Base-by-base conservation (phyloP, 768 basidiomycete species). In the Mycena maculata region DNA sequence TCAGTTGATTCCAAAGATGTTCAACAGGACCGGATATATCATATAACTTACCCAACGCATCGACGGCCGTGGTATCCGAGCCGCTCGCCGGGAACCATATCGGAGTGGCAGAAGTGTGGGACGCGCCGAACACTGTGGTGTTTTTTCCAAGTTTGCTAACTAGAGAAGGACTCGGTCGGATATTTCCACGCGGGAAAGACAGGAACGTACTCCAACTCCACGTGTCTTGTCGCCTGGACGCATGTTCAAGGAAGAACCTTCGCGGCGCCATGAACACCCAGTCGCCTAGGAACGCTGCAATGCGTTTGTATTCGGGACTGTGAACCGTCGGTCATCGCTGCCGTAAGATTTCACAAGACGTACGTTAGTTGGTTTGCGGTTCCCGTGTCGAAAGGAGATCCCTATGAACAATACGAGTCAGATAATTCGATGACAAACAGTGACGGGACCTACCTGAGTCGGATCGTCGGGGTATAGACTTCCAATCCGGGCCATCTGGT, bases 281-380 rank as follows among this genome's bases (percentile, higher is more conserved):
- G 23, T 69, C 68, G 16, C 63, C 63, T 25, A 60, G 62, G 20
- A 69, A 64, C 8, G 68, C 68, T 5, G 68, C 68, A 22, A 64
- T 23, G n/a, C 68, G 62, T 30, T 69, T 69, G 59, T 64, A 69
- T 47, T 69, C 27, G 3, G 62, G 68, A 2, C 68, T 69, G n/a
- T n/a, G n/a, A n/a, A 27, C 8, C n/a, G n/a, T n/a, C n/a, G n/a
- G n/a, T n/a, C n/a, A n/a, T n/a, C n/a, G n/a, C n/a, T n/a, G n/a
- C n/a, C n/a, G n/a, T n/a, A n/a, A n/a, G n/a, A n/a, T n/a, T n/a
- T n/a, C n/a, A n/a, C n/a, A 42, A 38, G 3, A 31, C 55, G 15
- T 63, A 71, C 65, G 58, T 68, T 49, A 64, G 22, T 38, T 47
- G 36, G 50, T 60, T 60, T 12, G 25, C 57, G 12, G n/a, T 11